These are phyloP conservation scores for Hemisphaericaspora nanyangensis DNA, from an alignment of 805 yeast genomes.

Conservation along the genomic window DNA sequence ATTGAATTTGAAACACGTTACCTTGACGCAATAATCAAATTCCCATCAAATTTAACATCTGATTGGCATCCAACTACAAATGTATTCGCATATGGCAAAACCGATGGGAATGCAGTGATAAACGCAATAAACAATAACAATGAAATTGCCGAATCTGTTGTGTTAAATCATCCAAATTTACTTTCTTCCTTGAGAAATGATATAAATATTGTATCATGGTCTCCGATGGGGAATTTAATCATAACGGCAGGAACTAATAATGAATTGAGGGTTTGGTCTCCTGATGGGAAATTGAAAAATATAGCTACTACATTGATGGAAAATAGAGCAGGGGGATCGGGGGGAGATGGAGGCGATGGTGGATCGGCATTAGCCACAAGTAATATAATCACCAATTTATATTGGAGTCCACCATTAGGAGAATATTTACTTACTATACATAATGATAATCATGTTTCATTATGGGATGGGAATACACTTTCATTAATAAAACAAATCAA, in stretches of 20 bases:
- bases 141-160: slow-evolving; percentile 24
- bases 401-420: slow-evolving; percentile 57
- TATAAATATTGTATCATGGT: slow-evolving; percentile 51
- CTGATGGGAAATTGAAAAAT: slow-evolving; percentile 61
- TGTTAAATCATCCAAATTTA: slow-evolving; percentile 26
- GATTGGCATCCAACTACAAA: slow-evolving; percentile 55
- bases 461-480: slow-evolving; percentile 60
- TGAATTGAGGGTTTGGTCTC: slow-evolving; percentile 74
- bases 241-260: slow-evolving; percentile 69
- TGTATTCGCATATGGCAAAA: slow-evolving; percentile 54
- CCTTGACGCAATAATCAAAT: slow-evolving; percentile 33
- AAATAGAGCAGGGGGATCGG: slow-evolving; percentile 1
- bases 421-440: slow-evolving; percentile 59
- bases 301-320: slow-evolving; percentile 22
- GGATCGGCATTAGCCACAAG: neutral
- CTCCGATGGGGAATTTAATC: slow-evolving; percentile 58
- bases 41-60: slow-evolving; percentile 43
- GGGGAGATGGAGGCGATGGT: neutral
- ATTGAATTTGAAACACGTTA: slow-evolving; percentile 25
- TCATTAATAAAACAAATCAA: slow-evolving; percentile 30
- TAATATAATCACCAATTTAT: slow-evolving; percentile 45
- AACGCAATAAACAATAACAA: slow-evolving; percentile 27
- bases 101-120: slow-evolving; percentile 45
- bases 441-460: slow-evolving; percentile 30
- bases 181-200: slow-evolving; percentile 16